Evolutionary conservation across 495 filamentous ascomycete species (phyloP).

Genomic region (Chaetomium fimeti): DNA sequence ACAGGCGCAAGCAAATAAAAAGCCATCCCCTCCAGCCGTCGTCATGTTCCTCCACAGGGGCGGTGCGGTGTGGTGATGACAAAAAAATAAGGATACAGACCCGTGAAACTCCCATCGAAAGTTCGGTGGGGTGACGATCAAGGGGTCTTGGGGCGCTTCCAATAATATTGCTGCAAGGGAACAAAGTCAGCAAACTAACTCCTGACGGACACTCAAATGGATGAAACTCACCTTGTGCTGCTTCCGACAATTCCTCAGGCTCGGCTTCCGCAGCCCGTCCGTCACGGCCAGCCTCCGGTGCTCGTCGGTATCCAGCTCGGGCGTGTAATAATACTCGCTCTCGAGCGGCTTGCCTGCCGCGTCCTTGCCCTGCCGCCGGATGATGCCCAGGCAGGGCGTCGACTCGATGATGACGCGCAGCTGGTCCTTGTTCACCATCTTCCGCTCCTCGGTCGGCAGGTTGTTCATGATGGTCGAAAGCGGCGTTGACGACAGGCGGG

Average conservation of each 20-base stretch:
- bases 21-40: not conserved
- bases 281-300: slow-evolving; percentile 79
- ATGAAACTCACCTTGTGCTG: slow-evolving; percentile 79
- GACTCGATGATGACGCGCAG: slow-evolving; percentile 68
- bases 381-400: slow-evolving; percentile 78
- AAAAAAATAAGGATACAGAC: slow-evolving; percentile 15
- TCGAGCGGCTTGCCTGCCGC: slow-evolving; percentile 91
- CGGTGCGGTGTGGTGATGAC: slow-evolving; percentile 1
- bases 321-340: slow-evolving; percentile 96
- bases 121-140: slow-evolving; percentile 29
- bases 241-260: slow-evolving; percentile 82
- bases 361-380: slow-evolving; percentile 89
- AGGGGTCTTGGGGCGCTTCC: slow-evolving; percentile 69
- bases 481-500: slow-evolving; percentile 87
- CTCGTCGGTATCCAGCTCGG: slow-evolving; percentile 80
- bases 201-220: slow-evolving; percentile 19
- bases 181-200: slow-evolving; percentile 25
- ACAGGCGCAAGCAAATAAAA: slow-evolving; percentile 6
- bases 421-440: slow-evolving; percentile 56
- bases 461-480: slow-evolving; percentile 83
- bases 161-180: slow-evolving; percentile 79
- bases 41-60: not conserved
- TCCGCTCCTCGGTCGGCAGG: slow-evolving; percentile 66
- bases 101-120: not conserved
- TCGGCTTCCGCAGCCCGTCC: slow-evolving; percentile 79